phyloP scores from a whole-genome alignment of 1,284 basidiomycete genomes.

The Cutaneotrichosporon dermatis region DNA sequence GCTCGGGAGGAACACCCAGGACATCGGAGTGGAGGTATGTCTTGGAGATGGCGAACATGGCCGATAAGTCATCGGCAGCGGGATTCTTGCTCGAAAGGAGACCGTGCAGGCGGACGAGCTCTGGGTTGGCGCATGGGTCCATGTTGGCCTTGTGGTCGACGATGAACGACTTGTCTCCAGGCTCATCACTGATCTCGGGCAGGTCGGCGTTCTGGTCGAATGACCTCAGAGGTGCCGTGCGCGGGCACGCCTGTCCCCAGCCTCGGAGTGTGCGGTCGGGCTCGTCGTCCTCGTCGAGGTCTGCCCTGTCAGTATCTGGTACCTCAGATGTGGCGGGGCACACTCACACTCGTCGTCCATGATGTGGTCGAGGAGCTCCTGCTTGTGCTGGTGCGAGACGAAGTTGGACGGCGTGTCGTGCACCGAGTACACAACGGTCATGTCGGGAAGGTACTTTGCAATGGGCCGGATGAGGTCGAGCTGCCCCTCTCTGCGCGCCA shows the following conservation, averaged over 20 bases:
- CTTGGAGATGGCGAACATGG: conserved; percentile 43
- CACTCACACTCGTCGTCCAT: conserved; percentile 42
- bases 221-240: background rate
- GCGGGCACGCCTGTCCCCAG: conserved; percentile 31
- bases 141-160: conserved; percentile 28
- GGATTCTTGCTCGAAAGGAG: conserved; percentile 32
- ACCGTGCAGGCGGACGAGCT: conserved; percentile 36
- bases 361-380: conserved; percentile 50
- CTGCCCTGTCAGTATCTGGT: conserved; percentile 4
- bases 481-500: conserved; percentile 39
- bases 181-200: background rate
- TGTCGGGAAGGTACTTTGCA: conserved; percentile 37
- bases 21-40: conserved; percentile 43
- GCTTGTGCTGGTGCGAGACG: conserved; percentile 52
- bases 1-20: conserved; percentile 46
- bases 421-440: conserved; percentile 36
- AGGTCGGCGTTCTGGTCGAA: background rate
- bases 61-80: conserved; percentile 24
- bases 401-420: conserved; percentile 52
- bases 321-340: background rate
- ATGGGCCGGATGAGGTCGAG: conserved; percentile 34
- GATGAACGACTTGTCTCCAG: conserved; percentile 36
- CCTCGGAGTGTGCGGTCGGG: conserved; percentile 27
- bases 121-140: conserved; percentile 42
- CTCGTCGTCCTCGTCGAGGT: conserved; percentile 27